Evolutionary conservation across 139 green algal species (phyloP).

Genomic region (Picochlorum sp.): DNA sequence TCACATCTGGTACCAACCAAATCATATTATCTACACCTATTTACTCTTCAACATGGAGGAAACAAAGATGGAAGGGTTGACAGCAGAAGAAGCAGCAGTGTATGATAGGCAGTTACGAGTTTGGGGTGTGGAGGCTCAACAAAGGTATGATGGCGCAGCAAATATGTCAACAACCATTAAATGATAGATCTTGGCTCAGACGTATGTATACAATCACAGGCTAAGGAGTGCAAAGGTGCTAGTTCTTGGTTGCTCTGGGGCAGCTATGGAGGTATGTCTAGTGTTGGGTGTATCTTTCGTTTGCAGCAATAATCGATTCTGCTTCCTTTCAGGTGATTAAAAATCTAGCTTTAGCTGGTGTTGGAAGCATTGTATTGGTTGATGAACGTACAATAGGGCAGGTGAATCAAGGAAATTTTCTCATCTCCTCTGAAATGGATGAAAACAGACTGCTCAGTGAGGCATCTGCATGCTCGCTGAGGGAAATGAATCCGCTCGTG

Average conservation of each 20-base stretch:
- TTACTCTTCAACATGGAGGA: slow-evolving; percentile 9
- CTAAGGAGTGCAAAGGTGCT: slow-evolving; percentile 54
- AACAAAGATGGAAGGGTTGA: slow-evolving; percentile 30
- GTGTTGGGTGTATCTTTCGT: not conserved
- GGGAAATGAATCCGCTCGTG: slow-evolving; percentile 86
- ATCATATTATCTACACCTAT: no score
- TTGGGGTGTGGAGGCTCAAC: slow-evolving; percentile 82
- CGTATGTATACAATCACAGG: slow-evolving; percentile 29
- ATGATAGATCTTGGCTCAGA: not conserved
- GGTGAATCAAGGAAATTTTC: slow-evolving; percentile 52
- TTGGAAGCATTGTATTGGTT: slow-evolving; percentile 58
- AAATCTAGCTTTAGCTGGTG: slow-evolving; percentile 81
- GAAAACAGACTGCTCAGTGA: slow-evolving; percentile 37
- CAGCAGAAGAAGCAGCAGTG: slow-evolving; percentile 57
- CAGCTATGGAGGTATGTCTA: slow-evolving; percentile 60
- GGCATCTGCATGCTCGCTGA: slow-evolving; percentile 46
- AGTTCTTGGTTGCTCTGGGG: slow-evolving; percentile 46
- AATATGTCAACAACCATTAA: not conserved
- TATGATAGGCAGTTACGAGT: slow-evolving; percentile 85
- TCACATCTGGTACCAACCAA: no score
- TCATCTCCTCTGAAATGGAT: slow-evolving; percentile 34
- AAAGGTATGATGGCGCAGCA: slow-evolving; percentile 35
- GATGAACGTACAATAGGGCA: slow-evolving; percentile 40
- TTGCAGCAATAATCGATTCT: not conserved
- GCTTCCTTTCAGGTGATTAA: slow-evolving; percentile 66